Percentiles rank a stretch among this genome's conserved stretches.
These are phyloP conservation scores for Microsporum canis DNA, from an alignment of 2,329 filamentous ascomycete genomes.

Conservation along the genomic window DNA sequence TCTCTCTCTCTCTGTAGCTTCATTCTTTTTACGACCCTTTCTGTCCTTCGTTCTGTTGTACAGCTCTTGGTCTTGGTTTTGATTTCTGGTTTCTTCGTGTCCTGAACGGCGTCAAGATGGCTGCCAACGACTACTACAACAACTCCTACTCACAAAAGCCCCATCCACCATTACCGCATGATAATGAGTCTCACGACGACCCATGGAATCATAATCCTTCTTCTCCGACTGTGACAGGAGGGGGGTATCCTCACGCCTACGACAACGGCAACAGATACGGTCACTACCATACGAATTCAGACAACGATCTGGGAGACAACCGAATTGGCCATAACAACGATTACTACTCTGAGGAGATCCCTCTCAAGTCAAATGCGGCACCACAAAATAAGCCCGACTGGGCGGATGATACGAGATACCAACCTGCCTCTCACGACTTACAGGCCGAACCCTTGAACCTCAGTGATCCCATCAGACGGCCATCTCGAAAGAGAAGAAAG, in stretches of 20 bases:
- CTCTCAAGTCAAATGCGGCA: slow-evolving; percentile 30
- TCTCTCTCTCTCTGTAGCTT: background rate
- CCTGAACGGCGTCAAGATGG: slow-evolving; percentile 24
- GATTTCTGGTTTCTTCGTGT: background rate
- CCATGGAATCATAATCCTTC: background rate
- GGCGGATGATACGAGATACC: slow-evolving; percentile 34
- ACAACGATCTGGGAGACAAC: slow-evolving; percentile 18
- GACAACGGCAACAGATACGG: slow-evolving; percentile 31
- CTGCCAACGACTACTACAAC: slow-evolving; percentile 29
- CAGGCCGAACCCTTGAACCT: slow-evolving; percentile 18
- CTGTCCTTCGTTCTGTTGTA: background rate
- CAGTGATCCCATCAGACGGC: slow-evolving; percentile 13
- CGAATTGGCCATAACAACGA: slow-evolving; percentile 24
- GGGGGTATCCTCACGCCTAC: slow-evolving; percentile 19
- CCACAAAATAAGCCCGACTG: slow-evolving; percentile 25
- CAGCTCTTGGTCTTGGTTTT: background rate
- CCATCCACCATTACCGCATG: background rate
- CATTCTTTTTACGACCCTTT: background rate
- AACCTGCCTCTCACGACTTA: slow-evolving; percentile 46
- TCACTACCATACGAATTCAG: slow-evolving; percentile 27
- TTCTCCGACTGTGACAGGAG: background rate
- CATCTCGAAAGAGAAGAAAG: slow-evolving; percentile 30
- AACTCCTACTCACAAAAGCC: slow-evolving; percentile 5
- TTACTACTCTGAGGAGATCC: slow-evolving; percentile 34
- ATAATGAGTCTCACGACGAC: background rate